These are phyloP conservation scores for Penicillium sp. DNA, from an alignment of 2,329 filamentous ascomycete species.

Conservation along the genomic window DNA sequence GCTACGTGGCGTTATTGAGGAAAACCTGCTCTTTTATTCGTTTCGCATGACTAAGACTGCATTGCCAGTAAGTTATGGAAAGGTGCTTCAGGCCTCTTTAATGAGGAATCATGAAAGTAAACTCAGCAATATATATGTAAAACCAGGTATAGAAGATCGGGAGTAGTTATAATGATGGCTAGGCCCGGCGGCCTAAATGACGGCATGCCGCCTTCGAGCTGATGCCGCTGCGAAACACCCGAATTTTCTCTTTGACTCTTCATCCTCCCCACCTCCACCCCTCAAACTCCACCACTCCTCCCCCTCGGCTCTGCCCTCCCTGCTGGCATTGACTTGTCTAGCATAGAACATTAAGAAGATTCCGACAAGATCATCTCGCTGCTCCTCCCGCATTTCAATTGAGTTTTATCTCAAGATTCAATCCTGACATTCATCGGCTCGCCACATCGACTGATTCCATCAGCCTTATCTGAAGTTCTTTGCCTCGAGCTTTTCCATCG, in stretches of 20 bases:
- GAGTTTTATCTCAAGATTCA: constrained; percentile 6
- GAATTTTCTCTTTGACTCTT: constrained; percentile 28
- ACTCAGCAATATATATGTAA: too few species aligned
- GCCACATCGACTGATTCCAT: constrained; percentile 7
- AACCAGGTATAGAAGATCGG: too few species aligned
- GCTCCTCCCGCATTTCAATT: constrained; percentile 14
- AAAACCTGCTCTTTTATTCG: neutral
- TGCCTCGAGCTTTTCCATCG: neutral
- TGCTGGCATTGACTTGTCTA: constrained; percentile 56
- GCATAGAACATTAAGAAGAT: constrained; percentile 38
- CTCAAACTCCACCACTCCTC: constrained; percentile 25
- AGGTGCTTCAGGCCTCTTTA: neutral
- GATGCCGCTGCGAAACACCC: constrained; percentile 21
- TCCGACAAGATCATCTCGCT: constrained; percentile 11
- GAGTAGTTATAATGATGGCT: neutral
- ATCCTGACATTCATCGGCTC: constrained; percentile 1
- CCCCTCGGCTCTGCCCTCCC: constrained; percentile 31
- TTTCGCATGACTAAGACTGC: neutral
- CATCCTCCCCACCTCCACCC: constrained; percentile 22
- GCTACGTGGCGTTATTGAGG: neutral
- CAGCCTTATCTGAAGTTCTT: neutral
- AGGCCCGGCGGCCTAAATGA: constrained; percentile 15
- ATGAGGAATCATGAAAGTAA: neutral
- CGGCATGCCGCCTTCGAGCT: constrained; percentile 26
- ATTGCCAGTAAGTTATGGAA: neutral